These are phyloP conservation scores for Phyllostachys edulis DNA, from an alignment of 176 grass and related monocot species.

Conservation along the genomic window DNA sequence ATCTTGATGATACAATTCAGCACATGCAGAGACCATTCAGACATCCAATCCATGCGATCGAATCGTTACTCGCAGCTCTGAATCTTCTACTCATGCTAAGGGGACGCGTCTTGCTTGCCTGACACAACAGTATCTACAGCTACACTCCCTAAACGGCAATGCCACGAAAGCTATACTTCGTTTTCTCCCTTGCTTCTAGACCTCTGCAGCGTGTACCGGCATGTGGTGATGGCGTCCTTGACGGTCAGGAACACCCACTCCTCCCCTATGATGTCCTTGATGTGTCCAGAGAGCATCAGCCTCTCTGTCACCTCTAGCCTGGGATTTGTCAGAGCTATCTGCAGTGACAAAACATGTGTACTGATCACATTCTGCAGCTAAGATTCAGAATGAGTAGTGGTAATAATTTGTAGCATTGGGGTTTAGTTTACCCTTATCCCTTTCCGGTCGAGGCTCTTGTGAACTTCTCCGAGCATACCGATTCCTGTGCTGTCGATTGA, in stretches of 20 bases:
- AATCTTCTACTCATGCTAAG: background rate
- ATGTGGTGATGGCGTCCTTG: constrained; percentile 64
- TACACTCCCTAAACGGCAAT: constrained; percentile 4
- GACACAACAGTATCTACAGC: constrained; percentile 32
- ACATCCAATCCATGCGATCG: background rate
- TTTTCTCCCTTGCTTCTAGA: constrained; percentile 40
- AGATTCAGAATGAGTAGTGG: background rate
- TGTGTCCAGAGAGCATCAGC: constrained; percentile 53
- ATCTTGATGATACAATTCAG: too few species aligned
- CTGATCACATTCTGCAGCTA: background rate
- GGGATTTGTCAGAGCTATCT: constrained; percentile 74
- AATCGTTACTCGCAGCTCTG: background rate
- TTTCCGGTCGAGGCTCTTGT: constrained; percentile 58
- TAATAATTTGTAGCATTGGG: background rate
- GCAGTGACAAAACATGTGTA: constrained; percentile 3
- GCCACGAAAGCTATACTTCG: constrained; percentile 35
- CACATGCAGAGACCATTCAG: background rate
- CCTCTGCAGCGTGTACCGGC: constrained; percentile 59
- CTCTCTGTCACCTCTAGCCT: constrained; percentile 67
- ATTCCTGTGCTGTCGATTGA: constrained; percentile 83
- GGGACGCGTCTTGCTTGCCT: constrained; percentile 1
- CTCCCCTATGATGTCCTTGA: constrained; percentile 53
- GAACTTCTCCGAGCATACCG: constrained; percentile 65
- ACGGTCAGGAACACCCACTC: constrained; percentile 73
- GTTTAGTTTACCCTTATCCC: constrained; percentile 53